Conservation (phyloP, 2,329 filamentous ascomycete species). For the Alternaria viburni region DNA sequence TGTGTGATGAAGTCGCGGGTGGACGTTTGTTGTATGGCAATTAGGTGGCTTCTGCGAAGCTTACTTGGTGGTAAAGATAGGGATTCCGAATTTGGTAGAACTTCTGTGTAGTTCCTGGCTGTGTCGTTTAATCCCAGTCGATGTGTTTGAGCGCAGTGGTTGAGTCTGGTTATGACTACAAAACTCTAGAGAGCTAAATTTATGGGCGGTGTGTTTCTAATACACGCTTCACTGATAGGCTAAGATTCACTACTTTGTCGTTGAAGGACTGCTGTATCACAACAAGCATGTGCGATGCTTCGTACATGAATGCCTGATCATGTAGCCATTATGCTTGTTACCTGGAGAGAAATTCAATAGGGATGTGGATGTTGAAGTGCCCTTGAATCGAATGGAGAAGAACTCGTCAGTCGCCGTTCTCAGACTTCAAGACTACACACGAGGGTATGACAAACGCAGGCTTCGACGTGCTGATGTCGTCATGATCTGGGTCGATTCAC, state of each 20-base stretch:
- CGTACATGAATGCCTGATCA: neutral
- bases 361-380: neutral
- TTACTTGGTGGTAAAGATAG: neutral
- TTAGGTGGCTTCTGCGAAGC: neutral
- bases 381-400: neutral
- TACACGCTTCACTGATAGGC: neutral
- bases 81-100: neutral
- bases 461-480: neutral
- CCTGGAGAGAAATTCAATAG: fast-evolving
- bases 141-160: neutral
- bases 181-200: neutral
- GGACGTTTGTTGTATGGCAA: neutral
- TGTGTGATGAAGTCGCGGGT: neutral
- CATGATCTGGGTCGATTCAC: neutral
- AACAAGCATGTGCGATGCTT: neutral
- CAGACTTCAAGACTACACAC: neutral
- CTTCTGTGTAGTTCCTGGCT: neutral
- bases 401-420: neutral
- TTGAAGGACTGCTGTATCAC: neutral
- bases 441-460: neutral
- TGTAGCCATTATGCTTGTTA: neutral
- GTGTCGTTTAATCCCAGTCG: neutral
- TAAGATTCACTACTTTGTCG: neutral
- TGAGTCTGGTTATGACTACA: neutral
- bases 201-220: neutral